phyloP scores from a whole-genome alignment of 208 protist genomes.

The Naegleria gruberi region DNA sequence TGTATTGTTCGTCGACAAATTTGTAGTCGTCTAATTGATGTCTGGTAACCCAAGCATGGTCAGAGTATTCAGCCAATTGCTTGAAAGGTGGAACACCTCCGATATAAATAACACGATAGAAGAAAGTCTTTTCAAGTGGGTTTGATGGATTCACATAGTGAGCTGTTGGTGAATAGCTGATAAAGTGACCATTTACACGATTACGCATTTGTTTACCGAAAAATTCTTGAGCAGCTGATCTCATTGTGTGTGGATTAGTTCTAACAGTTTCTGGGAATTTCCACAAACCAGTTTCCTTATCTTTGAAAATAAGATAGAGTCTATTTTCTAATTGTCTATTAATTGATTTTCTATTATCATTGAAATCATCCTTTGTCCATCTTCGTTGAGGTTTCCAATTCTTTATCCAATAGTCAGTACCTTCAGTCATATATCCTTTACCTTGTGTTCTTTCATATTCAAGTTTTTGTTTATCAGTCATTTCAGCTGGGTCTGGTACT shows the following conservation, averaged over 20 bases:
- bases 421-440: background rate
- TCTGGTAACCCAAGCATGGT: conserved; percentile 19
- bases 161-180: background rate
- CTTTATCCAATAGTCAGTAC: background rate
- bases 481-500: background rate
- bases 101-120: conserved; percentile 15
- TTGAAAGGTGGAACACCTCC: background rate
- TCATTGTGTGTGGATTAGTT: background rate
- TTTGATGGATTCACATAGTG: background rate
- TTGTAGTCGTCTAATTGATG: conserved; percentile 5
- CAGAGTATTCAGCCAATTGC: background rate
- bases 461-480: background rate
- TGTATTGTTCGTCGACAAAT: background rate
- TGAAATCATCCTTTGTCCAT: conserved; percentile 11
- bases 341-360: conserved; percentile 14
- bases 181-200: background rate
- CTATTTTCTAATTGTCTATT: background rate
- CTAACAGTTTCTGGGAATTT: background rate
- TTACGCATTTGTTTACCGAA: background rate
- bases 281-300: background rate
- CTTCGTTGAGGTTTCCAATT: conserved; percentile 11
- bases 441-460: background rate
- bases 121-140: background rate
- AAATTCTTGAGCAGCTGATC: background rate
- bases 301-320: conserved; percentile 6